Percentiles rank a stretch among this genome's conserved stretches.
These are phyloP conservation scores for Aspergillus baeticus DNA, from an alignment of 495 filamentous ascomycete genomes.

Conservation along the genomic window DNA sequence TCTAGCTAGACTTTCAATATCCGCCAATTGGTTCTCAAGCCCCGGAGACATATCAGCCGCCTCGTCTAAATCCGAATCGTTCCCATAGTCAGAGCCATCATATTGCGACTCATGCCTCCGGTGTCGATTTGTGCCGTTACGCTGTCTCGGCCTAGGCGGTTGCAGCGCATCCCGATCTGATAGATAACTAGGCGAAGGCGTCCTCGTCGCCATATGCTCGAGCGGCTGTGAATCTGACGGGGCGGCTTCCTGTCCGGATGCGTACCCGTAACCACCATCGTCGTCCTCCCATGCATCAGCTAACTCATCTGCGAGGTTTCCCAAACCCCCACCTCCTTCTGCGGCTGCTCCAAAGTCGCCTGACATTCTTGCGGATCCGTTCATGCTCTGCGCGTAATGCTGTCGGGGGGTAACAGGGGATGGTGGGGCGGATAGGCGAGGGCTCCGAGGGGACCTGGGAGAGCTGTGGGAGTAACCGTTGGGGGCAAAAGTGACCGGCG, in stretches of 20 bases:
- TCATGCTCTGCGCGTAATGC: conserved; percentile 51
- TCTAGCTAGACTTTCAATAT: conserved; percentile 71
- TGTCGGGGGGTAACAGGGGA: conserved; percentile 60
- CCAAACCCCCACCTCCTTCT: conserved; percentile 59
- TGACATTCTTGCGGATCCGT: conserved; percentile 46
- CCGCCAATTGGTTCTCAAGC: conserved; percentile 72
- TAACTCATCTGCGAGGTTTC: conserved; percentile 79
- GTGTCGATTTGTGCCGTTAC: conserved; percentile 38
- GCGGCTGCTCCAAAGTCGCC: conserved; percentile 40
- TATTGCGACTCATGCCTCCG: conserved; percentile 51
- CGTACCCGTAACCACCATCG: conserved; percentile 49
- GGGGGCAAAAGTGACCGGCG: conserved; percentile 35
- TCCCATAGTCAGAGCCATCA: conserved; percentile 58
- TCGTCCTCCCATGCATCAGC: conserved; percentile 61
- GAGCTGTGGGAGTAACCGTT: conserved; percentile 45
- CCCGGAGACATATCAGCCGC: conserved; percentile 67
- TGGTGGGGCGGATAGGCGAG: conserved; percentile 56
- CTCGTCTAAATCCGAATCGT: conserved; percentile 71
- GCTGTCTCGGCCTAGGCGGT: conserved; percentile 26
- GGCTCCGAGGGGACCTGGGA: conserved; percentile 31
- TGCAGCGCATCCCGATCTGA: conserved; percentile 29
- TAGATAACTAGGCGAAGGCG: conserved; percentile 31
- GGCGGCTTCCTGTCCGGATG: conserved; percentile 39
- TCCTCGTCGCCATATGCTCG: conserved; percentile 26
- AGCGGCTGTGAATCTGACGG: conserved; percentile 32